Evolutionary conservation across 371 early-diverging fungal genomes (phyloP), one percentile per base, ranked within the genome.

Genomic region (Rhizomucor miehei): DNA sequence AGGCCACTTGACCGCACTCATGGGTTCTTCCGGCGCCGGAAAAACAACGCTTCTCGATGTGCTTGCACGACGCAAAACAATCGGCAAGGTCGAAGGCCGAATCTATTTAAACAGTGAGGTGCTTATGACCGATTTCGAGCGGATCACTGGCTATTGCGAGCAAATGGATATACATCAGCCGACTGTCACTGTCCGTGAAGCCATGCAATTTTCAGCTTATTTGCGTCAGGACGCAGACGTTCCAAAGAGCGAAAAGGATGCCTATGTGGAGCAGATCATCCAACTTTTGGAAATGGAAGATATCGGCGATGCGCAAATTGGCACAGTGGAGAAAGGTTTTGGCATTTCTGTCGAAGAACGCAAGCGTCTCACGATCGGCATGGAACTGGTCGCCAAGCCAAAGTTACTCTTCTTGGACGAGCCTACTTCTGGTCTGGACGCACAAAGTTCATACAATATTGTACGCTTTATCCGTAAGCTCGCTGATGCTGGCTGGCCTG

Each of bases 31-130:
- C 20, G 92, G 92, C 51, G 86, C 89, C 20, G 95, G 95, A 43
- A 94, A 95, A 69, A 89, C 92, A 0, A 89, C 93, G 1, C 74
- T 93, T 0, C 57, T 92, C 56, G 93, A 95, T 69, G 77, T 90
- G 0, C 70, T 89, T 16, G 86, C 90, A 16, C 79, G 77, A 56
- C 86, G 90, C 59, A 88, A 89, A 73, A 89, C 85, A 13, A 79
- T 80, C 34, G 90, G 90, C 20, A 84, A 73, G 11, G 69, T 88
- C 13, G 75, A 82, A 14, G 92, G 92, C 24, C 65, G 71, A 16
- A 71, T 89, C 41, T 73, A 76, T 64, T 50, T 90, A 77, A 72
- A 82, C 74, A 75, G 70, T 59, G 64, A 67, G 44, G 60, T 57
- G 5, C 48, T 71, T 20, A 57, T 57, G 49, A 53, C 47, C 5